Evolutionary conservation across 177 flowering plant genomes (phyloP).

Genomic region (Vitis hybrid): DNA sequence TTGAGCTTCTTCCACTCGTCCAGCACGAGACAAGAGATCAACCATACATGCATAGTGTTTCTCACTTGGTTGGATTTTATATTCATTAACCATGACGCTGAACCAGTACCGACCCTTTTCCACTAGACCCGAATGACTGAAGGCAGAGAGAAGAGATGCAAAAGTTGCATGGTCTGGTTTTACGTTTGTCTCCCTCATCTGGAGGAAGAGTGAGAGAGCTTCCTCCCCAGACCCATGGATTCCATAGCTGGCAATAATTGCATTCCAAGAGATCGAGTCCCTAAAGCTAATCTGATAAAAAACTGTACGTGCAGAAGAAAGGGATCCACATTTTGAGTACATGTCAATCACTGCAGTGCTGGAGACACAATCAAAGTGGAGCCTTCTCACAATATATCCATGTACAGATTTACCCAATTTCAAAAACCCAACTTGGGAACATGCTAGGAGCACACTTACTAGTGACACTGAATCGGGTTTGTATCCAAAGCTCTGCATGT

Average conservation of each 20-base stretch:
- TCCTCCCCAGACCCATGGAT: constrained; percentile 69
- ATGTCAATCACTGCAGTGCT: constrained; percentile 73
- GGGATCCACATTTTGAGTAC: constrained; percentile 81
- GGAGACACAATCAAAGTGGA: constrained; percentile 41
- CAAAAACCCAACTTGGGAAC: constrained; percentile 60
- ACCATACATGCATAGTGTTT: constrained; percentile 74
- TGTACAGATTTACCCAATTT: constrained; percentile 66
- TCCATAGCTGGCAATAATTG: constrained; percentile 73
- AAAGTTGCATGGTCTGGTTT: constrained; percentile 71
- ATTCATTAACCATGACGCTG: constrained; percentile 51
- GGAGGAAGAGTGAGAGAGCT: constrained; percentile 57
- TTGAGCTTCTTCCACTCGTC: constrained; percentile 60
- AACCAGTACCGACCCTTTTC: constrained; percentile 77
- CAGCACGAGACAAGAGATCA: constrained; percentile 82
- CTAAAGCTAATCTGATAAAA: constrained; percentile 42
- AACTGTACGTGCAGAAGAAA: constrained; percentile 44
- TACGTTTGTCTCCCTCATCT: constrained; percentile 40
- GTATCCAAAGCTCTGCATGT: constrained; percentile 58
- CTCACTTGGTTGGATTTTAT: constrained; percentile 51
- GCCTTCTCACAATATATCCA: constrained; percentile 53
- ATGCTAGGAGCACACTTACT: constrained; percentile 65
- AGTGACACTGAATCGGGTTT: constrained; percentile 59
- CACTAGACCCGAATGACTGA: constrained; percentile 75
- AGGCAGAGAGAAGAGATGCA: constrained; percentile 77
- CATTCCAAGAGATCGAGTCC: constrained; percentile 67